These are phyloP conservation scores for Trichoderma sp. DNA, from an alignment of 2,329 filamentous ascomycete genomes.

Conservation along the genomic window DNA sequence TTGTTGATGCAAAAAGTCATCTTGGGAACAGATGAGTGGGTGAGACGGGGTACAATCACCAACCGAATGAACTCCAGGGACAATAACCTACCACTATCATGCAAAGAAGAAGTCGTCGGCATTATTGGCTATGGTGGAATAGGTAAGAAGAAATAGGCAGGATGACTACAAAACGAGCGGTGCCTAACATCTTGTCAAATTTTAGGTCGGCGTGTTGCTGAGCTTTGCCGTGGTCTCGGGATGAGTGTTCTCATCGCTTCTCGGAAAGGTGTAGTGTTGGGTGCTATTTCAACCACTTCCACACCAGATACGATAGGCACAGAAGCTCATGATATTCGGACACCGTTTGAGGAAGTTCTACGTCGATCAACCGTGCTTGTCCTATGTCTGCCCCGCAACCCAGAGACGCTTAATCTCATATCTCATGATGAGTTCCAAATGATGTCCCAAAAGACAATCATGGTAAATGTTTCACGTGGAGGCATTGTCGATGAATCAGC, in stretches of 20 bases:
- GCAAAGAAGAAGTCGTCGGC: background rate
- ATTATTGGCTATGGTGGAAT: background rate
- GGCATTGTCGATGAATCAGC: background rate
- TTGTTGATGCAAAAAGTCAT: background rate
- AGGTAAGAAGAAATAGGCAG: background rate
- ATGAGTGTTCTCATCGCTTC: slow-evolving; percentile 1
- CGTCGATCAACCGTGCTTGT: background rate
- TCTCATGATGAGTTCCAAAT: background rate
- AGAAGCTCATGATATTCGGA: background rate
- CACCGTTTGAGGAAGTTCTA: background rate
- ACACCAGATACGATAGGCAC: background rate
- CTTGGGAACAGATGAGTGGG: background rate
- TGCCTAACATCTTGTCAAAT: background rate
- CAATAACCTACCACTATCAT: background rate
- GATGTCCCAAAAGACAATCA: background rate
- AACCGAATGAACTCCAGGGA: background rate
- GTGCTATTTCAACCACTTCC: background rate
- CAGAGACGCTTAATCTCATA: background rate
- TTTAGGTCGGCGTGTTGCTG: background rate
- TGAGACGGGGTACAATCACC: background rate
- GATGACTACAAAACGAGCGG: background rate
- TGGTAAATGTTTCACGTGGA: background rate
- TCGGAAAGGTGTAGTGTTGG: background rate
- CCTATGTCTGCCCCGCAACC: background rate
- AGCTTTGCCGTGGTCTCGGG: background rate